Evolutionary conservation across 2,329 filamentous ascomycete species (phyloP).

Genomic region (Trichophaea hybrida): DNA sequence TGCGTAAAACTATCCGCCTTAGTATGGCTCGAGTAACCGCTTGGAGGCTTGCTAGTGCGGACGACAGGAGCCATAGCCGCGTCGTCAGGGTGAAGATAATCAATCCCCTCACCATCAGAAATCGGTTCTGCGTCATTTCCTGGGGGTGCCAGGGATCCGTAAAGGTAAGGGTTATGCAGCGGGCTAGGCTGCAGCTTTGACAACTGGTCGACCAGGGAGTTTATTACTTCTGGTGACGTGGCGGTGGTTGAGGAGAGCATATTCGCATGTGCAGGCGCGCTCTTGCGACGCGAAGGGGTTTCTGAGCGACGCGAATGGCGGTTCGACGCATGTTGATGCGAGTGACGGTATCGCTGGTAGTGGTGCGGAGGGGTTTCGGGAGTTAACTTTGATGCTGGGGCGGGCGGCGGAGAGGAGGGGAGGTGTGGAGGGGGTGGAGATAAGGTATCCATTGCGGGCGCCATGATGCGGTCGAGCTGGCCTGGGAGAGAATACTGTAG

Average conservation of each 20-base stretch:
- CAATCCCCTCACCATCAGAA: slow-evolving; percentile 12
- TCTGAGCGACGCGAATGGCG: background rate
- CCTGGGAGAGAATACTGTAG: no score
- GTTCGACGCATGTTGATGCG: background rate
- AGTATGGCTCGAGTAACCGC: slow-evolving; percentile 58
- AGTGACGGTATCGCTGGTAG: slow-evolving; percentile 9
- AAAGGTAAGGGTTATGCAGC: slow-evolving; percentile 25
- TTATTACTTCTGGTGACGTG: slow-evolving; percentile 27
- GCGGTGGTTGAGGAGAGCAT: slow-evolving; percentile 10
- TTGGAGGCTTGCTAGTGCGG: slow-evolving; percentile 67
- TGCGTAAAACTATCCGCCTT: slow-evolving; percentile 14
- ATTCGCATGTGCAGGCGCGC: background rate
- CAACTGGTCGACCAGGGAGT: slow-evolving; percentile 26
- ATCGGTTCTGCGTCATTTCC: slow-evolving; percentile 10
- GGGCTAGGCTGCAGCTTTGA: slow-evolving; percentile 26
- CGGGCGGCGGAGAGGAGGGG: slow-evolving; percentile 3
- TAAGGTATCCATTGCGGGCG: background rate
- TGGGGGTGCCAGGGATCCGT: slow-evolving; percentile 23
- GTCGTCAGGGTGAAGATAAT: slow-evolving; percentile 40
- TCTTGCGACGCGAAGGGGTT: background rate
- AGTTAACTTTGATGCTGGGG: slow-evolving; percentile 1
- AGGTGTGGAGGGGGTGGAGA: slow-evolving; percentile 12
- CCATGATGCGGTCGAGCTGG: no score
- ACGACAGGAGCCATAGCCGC: slow-evolving; percentile 55
- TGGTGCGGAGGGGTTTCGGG: slow-evolving; percentile 13